Percentiles rank a stretch among this genome's conserved stretches.
Conservation (phyloP, 495 filamentous ascomycete genomes). For the Xanthoparmelia taractica region DNA sequence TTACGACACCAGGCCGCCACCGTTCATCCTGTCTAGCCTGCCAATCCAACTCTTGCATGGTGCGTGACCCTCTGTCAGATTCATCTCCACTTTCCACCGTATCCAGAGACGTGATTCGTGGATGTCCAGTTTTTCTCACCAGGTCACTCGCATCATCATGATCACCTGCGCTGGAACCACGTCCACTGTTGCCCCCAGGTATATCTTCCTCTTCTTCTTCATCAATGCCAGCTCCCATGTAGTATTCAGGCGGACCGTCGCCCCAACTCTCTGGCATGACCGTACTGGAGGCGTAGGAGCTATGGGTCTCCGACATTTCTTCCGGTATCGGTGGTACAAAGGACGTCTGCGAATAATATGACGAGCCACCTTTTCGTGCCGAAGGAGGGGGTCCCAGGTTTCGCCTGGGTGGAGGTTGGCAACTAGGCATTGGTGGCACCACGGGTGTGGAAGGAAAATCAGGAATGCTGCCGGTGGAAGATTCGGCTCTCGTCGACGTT, state of each 20-base stretch:
- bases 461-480: slow-evolving; percentile 38
- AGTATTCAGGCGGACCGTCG: slow-evolving; percentile 44
- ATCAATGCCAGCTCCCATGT: slow-evolving; percentile 32
- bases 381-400: slow-evolving; percentile 45
- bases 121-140: slow-evolving; percentile 70
- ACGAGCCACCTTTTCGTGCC: slow-evolving; percentile 62
- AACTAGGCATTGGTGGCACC: slow-evolving; percentile 23
- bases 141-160: slow-evolving; percentile 54
- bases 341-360: slow-evolving; percentile 62
- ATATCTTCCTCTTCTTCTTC: slow-evolving; percentile 40
- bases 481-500: slow-evolving; percentile 29
- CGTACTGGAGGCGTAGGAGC: slow-evolving; percentile 74
- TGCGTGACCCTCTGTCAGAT: slow-evolving; percentile 22
- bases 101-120: slow-evolving; percentile 63
- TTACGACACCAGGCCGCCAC: slow-evolving; percentile 19
- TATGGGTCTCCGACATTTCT: slow-evolving; percentile 58
- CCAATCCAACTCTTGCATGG: slow-evolving; percentile 27
- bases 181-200: slow-evolving; percentile 28
- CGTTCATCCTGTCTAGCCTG: slow-evolving; percentile 26
- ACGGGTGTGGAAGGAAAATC: slow-evolving; percentile 37
- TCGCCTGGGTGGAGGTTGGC: slow-evolving; percentile 27
- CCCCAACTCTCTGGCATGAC: slow-evolving; percentile 69
- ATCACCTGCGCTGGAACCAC: slow-evolving; percentile 37
- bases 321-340: slow-evolving; percentile 86
- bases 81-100: slow-evolving; percentile 45